A percentile compares a stretch with the other conserved stretches of the same genome.
Conservation (phyloP, 1,284 basidiomycete genomes). For the Pseudozyma sp. region DNA sequence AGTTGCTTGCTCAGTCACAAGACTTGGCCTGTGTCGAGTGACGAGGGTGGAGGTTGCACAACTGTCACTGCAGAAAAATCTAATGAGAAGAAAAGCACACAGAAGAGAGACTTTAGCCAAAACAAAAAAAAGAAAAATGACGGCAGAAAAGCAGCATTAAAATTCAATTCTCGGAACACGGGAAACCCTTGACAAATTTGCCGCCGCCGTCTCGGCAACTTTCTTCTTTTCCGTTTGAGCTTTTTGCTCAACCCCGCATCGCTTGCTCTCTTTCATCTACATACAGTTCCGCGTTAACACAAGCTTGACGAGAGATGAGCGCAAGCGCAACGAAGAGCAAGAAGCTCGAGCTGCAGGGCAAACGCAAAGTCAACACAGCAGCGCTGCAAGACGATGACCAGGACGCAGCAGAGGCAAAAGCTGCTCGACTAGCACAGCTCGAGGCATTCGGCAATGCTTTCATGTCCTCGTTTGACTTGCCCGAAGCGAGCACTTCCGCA, state of each 20-base stretch:
- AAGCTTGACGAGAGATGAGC: too few relatives aligned
- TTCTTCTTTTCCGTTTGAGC: slow-evolving; percentile 11
- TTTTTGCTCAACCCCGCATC: not conserved
- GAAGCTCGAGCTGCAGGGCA: slow-evolving; percentile 5
- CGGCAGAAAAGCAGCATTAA: not conserved
- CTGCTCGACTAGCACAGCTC: slow-evolving; percentile 36
- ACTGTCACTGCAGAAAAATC: not conserved
- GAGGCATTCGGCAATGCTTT: slow-evolving; percentile 46
- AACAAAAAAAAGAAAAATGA: slow-evolving; percentile 4
- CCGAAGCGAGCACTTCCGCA: slow-evolving; percentile 1
- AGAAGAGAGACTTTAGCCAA: slow-evolving; percentile 1
- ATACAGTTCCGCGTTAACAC: not conserved
- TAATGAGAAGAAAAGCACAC: slow-evolving; percentile 1
- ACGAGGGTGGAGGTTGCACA: slow-evolving; percentile 3
- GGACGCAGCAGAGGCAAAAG: slow-evolving; percentile 7
- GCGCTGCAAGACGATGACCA: not conserved
- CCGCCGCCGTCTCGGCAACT: not conserved
- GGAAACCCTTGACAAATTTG: slow-evolving; percentile 36
- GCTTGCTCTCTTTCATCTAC: not conserved
- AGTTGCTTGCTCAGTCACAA: slow-evolving; percentile 9
- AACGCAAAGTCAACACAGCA: slow-evolving; percentile 8
- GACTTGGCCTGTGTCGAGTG: not conserved
- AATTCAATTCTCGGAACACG: slow-evolving; percentile 21
- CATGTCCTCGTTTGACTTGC: slow-evolving; percentile 38
- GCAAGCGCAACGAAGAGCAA: slow-evolving; percentile 2